Evolutionary conservation across 306 rosid genomes (phyloP), one percentile per base, ranked within the genome.

Genomic region (Canavalia gladiata): DNA sequence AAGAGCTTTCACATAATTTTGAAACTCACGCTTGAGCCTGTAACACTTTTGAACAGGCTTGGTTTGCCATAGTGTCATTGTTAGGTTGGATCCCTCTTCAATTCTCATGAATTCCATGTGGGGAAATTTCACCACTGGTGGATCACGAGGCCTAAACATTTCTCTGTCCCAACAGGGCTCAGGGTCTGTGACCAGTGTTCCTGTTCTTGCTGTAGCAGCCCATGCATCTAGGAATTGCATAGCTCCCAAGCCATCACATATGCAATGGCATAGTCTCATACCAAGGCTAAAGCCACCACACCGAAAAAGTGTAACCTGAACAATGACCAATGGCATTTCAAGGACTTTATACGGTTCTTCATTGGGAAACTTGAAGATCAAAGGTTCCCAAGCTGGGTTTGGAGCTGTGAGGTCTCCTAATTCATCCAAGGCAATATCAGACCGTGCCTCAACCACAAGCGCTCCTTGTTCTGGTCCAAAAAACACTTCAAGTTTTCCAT

Each of bases 251-350:
- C 98, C 98, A 37, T 93, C 99, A 43, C 96, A 91, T 1, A 96
- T 89, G 82, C 98, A 96, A 50, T 93, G 99, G 82, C 99, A 96
- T 3, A 96, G 92, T 69, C 99, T 87, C 86, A 96, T 81, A 49
- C 98, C 99, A n/a, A 96, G 87, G 88, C 97, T 90, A 13, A 96
- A 92, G 7, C 99, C 91, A 8, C 98, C 99, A 8, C 99, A 93
- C 5, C 86, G 55, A 62, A 96, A 93, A 11, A 71, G 52, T 5
- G 97, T 92, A 12, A 93, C 88, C 55, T 96, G 99, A 34, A 94
- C 98, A 39, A 96, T 96, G 10, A 93, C 89, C 70, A 96, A 81
- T 25, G 99, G 97, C 99, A 93, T 93, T 58, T 93, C 94, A 7
- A 95, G 96, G 54, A 95, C 90, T 85, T 86, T 90, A 81, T 90